Conservation (phyloP, 352 stramenopile genomes). For the Pythium oligandrum region DNA sequence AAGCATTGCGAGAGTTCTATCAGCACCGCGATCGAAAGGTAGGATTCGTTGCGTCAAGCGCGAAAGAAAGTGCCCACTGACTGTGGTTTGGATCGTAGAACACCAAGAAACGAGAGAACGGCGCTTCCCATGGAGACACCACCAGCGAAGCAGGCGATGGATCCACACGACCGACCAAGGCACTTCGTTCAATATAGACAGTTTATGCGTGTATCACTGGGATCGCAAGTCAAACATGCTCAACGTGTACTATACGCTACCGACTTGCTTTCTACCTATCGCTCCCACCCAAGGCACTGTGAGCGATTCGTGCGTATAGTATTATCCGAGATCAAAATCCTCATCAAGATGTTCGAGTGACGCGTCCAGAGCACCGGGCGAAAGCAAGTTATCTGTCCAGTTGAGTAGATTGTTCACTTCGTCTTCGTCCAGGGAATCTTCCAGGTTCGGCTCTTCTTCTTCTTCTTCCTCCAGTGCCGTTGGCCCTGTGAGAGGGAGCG, state of each 20-base stretch:
- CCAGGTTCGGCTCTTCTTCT: slow-evolving; percentile 19
- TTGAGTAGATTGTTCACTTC: slow-evolving; percentile 73
- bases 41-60: background rate
- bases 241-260: background rate
- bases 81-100: slow-evolving; percentile 15
- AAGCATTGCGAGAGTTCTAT: slow-evolving; percentile 37
- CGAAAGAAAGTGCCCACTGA: background rate
- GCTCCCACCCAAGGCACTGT: too few relatives aligned
- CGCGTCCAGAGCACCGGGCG: slow-evolving; percentile 33
- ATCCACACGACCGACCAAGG: slow-evolving; percentile 9
- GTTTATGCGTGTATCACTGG: too few relatives aligned
- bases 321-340: background rate
- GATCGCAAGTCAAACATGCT: background rate
- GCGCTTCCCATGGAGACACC: slow-evolving; percentile 2
- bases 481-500: slow-evolving; percentile 2
- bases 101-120: slow-evolving; percentile 17
- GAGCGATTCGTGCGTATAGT: too few relatives aligned
- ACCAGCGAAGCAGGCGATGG: slow-evolving; percentile 6
- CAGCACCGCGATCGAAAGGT: slow-evolving; percentile 63
- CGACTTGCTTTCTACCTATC: too few relatives aligned
- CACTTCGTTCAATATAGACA: slow-evolving; percentile 7
- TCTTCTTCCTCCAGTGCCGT: too few relatives aligned
- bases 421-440: slow-evolving; percentile 74
- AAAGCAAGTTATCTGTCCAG: slow-evolving; percentile 70
- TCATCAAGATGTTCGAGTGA: slow-evolving; percentile 34